Evolutionary conservation across 139 green algal genomes (phyloP), one percentile per base, ranked within the genome.

Genomic region (Closterium sp.): DNA sequence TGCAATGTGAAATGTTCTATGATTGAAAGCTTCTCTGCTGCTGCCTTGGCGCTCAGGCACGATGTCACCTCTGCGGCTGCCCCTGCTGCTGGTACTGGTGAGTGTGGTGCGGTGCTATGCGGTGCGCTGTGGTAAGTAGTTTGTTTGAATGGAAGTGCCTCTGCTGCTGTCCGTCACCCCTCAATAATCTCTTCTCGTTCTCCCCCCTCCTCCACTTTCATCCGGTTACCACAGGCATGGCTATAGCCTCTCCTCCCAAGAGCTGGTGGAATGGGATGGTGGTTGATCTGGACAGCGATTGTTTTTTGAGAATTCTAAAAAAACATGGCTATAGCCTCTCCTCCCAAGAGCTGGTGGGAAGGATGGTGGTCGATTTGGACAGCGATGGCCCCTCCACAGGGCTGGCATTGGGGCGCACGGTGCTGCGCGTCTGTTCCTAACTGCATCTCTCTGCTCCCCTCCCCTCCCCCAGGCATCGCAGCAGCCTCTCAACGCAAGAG

Each of bases 231-330:
- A 42, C 34, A 42, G 34, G 34, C 34, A 42, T 42, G 34, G 1
- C 34, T 42, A 4, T 42, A 42, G 1, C 34, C 34, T 42, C 50
- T 24, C 17, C 4, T 1, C 50, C 9, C 50, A 70, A 70, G 50
- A 70, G 50, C 1, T 10, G 89, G 13, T 91, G 89, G 89, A 34
- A 91, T n/a, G 31, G 88, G 29, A 24, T 91, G 29, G 62, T 91
- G 73, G 89, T 91, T 2, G 34, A 91, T 9, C 2, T 4, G 11
- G 30, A 79, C 29, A 38, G 31, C 13, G 88, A 84, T 22, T 11
- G 88, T n/a, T n/a, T n/a, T n/a, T n/a, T n/a, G n/a, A n/a, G n/a
- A n/a, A n/a, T n/a, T n/a, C n/a, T n/a, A n/a, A n/a, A n/a, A n/a
- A n/a, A n/a, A n/a, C 38, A 45, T 45, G 38, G 4, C 38, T 45